Base-by-base conservation (phyloP, 192 early-diverging fungal species). In the Dimargaris cristalligena region DNA sequence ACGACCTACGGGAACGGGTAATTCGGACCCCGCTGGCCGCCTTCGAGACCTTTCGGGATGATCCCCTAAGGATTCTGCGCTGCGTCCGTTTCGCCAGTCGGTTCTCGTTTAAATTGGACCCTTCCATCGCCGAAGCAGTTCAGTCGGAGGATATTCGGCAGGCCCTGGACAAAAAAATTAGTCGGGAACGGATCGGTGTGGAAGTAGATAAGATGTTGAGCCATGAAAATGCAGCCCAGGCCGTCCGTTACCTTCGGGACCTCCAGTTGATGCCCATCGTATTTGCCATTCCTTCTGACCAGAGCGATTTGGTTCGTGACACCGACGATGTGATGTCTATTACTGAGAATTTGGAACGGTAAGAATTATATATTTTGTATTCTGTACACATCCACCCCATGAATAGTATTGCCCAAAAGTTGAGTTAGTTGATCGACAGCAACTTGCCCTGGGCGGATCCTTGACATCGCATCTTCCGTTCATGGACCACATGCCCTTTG, bases 141-240 rank as follows among this genome's bases (percentile, higher is more conserved):
- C 60, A 75, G 11, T 61, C 79, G 16, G 58, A 60, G 0, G 63
- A 71, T 29, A 82, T 90, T 25, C 60, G 80, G 64, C 30, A 66
- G 31, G 86, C 84, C 0, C 65, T 99, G 44, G 73, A 67, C 4
- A 67, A 71, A 2, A 99, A 99, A 65, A 89, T 99, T 52, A 90
- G 87, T 52, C 76, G 86, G 45, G 93, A 97, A 60, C 79, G 96
- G 16, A 78, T 99, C 44, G 94, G 94, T 25, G 78, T 77, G 0
- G 96, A 99, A 68, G 47, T 99, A 6, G 85, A 91, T 51, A 97
- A 97, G 66, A 96, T 97, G 92, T 74, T 94, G 47, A 71, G 63
- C 11, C 84, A 87, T 14, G 62, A 66, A 18, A 62, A 75, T 32
- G 80, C 84, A 0, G 60, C 76, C 30, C 63, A 73, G 38, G 61